Percentiles rank a stretch among this genome's conserved stretches.
Conservation (phyloP, 2,329 filamentous ascomycete species). For the Daldinia eschscholtzii region DNA sequence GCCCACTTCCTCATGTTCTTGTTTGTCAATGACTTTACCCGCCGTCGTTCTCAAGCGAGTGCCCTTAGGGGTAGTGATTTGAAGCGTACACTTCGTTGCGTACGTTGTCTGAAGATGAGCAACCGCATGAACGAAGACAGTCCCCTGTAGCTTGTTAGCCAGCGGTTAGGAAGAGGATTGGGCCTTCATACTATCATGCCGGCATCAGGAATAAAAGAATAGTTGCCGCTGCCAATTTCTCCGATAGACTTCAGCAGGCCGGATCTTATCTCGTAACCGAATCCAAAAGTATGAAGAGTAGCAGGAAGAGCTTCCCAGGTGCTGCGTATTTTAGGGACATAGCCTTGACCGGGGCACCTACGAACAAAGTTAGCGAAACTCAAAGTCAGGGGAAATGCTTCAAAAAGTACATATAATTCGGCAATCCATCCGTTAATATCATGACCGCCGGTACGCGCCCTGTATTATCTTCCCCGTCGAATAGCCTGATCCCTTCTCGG, state of each 20-base stretch:
- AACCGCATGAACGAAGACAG: slow-evolving; percentile 72
- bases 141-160: slow-evolving; percentile 56
- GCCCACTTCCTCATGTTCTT: slow-evolving; percentile 43
- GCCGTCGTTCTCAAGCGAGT: slow-evolving; percentile 57
- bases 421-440: slow-evolving; percentile 67
- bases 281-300: slow-evolving; percentile 67
- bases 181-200: slow-evolving; percentile 67
- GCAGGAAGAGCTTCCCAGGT: slow-evolving; percentile 57
- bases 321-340: slow-evolving; percentile 64
- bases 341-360: slow-evolving; percentile 64
- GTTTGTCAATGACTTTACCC: slow-evolving; percentile 56
- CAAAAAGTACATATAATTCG: slow-evolving; percentile 62
- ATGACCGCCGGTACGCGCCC: slow-evolving; percentile 63
- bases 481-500: slow-evolving; percentile 62
- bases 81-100: slow-evolving; percentile 61
- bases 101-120: slow-evolving; percentile 72
- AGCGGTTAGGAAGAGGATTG: not conserved
- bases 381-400: not conserved
- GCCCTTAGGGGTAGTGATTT: slow-evolving; percentile 55
- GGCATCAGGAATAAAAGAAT: slow-evolving; percentile 71
- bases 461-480: slow-evolving; percentile 52
- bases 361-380: slow-evolving; percentile 3
- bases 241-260: slow-evolving; percentile 71
- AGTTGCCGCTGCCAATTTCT: slow-evolving; percentile 68
- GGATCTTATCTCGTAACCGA: slow-evolving; percentile 63